Evolutionary conservation across 352 stramenopile species (phyloP).

Genomic region (Phytophthora chlamydospora): DNA sequence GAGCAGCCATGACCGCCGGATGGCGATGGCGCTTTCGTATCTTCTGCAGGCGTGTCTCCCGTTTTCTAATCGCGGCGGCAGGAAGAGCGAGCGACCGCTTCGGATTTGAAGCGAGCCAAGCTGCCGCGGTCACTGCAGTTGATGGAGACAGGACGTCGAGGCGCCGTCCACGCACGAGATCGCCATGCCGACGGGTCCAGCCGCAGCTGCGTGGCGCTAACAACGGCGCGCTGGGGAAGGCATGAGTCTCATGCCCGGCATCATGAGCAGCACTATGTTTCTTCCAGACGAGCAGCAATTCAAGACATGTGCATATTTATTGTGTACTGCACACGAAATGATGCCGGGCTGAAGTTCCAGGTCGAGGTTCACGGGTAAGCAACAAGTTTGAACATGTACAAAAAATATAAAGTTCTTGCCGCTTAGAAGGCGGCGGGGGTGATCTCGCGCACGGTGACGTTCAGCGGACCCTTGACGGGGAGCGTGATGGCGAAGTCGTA

Average conservation of each 20-base stretch:
- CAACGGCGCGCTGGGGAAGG: too few relatives aligned
- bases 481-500: slow-evolving; percentile 47
- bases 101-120: slow-evolving; percentile 16
- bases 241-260: too few relatives aligned
- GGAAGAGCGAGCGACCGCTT: slow-evolving; percentile 8
- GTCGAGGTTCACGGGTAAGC: too few relatives aligned
- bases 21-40: slow-evolving; percentile 2
- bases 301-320: too few relatives aligned
- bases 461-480: slow-evolving; percentile 40
- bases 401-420: slow-evolving; percentile 2
- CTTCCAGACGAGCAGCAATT: too few relatives aligned
- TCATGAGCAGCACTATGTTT: too few relatives aligned
- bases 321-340: too few relatives aligned
- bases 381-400: too few relatives aligned
- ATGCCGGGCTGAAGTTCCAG: too few relatives aligned
- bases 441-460: slow-evolving; percentile 30
- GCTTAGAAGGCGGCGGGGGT: slow-evolving; percentile 22
- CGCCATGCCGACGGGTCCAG: slow-evolving; percentile 2
- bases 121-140: slow-evolving; percentile 1
- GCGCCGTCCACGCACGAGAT: slow-evolving; percentile 14
- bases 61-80: slow-evolving; percentile 19
- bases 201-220: slow-evolving; percentile 16
- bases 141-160: slow-evolving; percentile 8
- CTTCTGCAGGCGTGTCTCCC: slow-evolving; percentile 13
- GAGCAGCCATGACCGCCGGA: neutral